Conservation (phyloP, 225 moss, liverwort and hornwort genomes). For the Neckera pumila region DNA sequence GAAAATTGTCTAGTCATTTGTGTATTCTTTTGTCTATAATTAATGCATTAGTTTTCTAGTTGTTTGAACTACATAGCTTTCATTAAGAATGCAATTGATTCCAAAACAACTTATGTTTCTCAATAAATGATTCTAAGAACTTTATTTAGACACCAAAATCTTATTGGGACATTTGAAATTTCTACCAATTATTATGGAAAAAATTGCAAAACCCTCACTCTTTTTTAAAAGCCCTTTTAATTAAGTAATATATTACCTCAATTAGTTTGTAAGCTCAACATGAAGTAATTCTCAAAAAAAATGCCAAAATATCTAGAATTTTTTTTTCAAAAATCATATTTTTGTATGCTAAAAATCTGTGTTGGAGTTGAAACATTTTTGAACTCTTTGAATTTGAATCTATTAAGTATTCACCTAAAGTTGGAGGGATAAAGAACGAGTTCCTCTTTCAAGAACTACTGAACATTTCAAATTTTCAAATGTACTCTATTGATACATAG, state of each 20-base stretch:
- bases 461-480: neutral
- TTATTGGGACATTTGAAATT: neutral
- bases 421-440: too few species aligned
- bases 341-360: neutral
- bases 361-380: neutral
- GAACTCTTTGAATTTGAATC: neutral
- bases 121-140: neutral
- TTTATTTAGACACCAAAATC: too few species aligned
- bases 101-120: neutral
- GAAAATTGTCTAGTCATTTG: neutral
- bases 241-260: neutral
- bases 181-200: rapidly evolving
- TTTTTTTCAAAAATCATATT: too few species aligned
- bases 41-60: neutral
- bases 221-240: neutral
- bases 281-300: neutral
- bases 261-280: neutral
- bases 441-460: neutral
- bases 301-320: neutral
- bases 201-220: rapidly evolving
- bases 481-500: neutral
- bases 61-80: rapidly evolving
- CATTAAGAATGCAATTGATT: neutral
- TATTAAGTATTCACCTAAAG: too few species aligned
- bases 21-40: neutral